A percentile compares a stretch with the other conserved stretches of the same genome.
These are phyloP conservation scores for Hanseniaspora lachancei DNA, from an alignment of 805 yeast genomes.

Conservation along the genomic window DNA sequence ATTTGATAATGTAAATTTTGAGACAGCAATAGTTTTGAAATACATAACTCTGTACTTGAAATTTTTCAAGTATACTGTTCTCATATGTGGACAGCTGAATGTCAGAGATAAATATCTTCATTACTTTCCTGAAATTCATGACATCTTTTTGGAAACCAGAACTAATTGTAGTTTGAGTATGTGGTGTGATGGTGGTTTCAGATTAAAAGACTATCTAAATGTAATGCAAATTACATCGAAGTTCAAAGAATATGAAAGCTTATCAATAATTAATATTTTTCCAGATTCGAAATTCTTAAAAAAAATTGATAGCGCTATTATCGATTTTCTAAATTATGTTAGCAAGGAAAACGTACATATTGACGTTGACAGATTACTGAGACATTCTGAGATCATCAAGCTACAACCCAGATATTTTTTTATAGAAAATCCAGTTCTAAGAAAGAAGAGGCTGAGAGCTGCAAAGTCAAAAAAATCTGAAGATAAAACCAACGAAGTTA, in stretches of 20 bases:
- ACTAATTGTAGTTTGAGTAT: not conserved
- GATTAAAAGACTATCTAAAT: not conserved
- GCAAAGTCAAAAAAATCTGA: not conserved
- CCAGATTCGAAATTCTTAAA: not conserved
- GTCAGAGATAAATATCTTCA: not conserved
- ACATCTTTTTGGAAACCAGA: not conserved
- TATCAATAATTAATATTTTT: no score
- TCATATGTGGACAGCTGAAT: not conserved
- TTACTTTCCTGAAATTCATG: not conserved
- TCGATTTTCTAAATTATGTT: not conserved
- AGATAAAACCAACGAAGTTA: not conserved
- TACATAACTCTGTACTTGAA: not conserved
- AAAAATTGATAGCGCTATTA: not conserved
- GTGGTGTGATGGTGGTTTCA: not conserved
- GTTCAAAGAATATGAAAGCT: not conserved
- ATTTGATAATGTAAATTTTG: not conserved
- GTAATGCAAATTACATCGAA: not conserved
- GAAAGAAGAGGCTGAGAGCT: not conserved
- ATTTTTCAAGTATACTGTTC: not conserved
- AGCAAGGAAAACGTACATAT: not conserved
- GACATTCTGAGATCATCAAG: not conserved
- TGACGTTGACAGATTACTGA: not conserved
- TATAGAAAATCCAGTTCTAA: not conserved
- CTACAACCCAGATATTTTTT: not conserved
- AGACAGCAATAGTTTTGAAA: not conserved